Evolutionary conservation across 805 yeast genomes (phyloP), one percentile per base, ranked within the genome.

Genomic region (Pichia sporocuriosa): DNA sequence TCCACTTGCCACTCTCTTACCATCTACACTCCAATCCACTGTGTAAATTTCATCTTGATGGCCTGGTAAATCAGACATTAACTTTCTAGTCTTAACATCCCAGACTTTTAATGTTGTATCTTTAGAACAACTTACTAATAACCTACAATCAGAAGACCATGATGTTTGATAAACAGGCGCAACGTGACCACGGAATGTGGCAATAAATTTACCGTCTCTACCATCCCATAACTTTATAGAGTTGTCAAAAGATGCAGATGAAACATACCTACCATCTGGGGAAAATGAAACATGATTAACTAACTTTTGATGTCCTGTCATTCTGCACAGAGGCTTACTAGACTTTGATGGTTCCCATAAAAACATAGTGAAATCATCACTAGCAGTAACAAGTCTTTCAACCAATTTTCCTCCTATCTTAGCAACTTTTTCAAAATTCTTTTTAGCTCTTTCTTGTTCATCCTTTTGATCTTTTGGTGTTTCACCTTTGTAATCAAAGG

Each of bases 21-120:
- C 98, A 59, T 93, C 98, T 42, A 83, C 78, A 67, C 96, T 85
- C 98, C 98, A 93, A 56, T 93, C 98, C 4, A 93, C 96, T 0
- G 97, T 94, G 59, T 77, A 93, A 1, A 93, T 96, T 64, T 93
- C 98, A 57, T 93, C 98, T 13, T 80, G 68, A 58, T 93, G 98
- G 1, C 98, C 98, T 0, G 98, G 98, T 44, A 93, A 72, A 62
- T 93, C 98, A 15, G 82, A 86, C 44, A 79, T 74, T 42, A 93
- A 67, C 58, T 90, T 90, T 49, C 82, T 73, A 3, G 96, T 84
- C 55, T 84, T 76, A 19, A 90, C 79, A 57, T 90, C 97, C 97
- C 97, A 90, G 2, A 90, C 95, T 62, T 90, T 90, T 57, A 90
- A 71, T 1, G 97, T 90, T 1, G 97, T 89, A 62, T 90, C 97